A percentile compares a stretch with the other conserved stretches of the same genome.
Conservation (phyloP, 2,329 filamentous ascomycete genomes). For the Rutstroemia sp. region DNA sequence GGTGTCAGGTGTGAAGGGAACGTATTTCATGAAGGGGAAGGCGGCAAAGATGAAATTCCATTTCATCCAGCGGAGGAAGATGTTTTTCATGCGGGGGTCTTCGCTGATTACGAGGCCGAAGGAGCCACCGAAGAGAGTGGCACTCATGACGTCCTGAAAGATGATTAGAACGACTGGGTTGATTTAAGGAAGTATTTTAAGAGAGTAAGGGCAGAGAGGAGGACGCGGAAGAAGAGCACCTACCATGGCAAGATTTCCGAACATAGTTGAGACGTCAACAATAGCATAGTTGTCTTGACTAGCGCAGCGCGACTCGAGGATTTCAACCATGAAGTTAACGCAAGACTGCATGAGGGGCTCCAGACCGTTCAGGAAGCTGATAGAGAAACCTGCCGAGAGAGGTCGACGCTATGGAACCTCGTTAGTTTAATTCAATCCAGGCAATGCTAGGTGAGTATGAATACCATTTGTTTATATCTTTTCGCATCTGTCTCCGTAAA, state of each 20-base stretch:
- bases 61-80: conserved; percentile 11
- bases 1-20: conserved; percentile 11
- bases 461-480: conserved; percentile 16
- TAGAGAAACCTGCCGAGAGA: conserved; percentile 16
- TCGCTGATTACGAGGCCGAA: conserved; percentile 15
- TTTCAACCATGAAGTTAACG: conserved; percentile 10
- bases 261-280: background rate
- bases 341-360: conserved; percentile 16
- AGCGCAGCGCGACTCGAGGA: conserved; percentile 9
- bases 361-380: conserved; percentile 16
- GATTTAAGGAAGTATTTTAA: background rate
- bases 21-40: conserved; percentile 7
- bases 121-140: conserved; percentile 16
- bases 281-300: background rate
- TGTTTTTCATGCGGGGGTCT: conserved; percentile 12
- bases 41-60: conserved; percentile 3
- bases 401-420: conserved; percentile 11
- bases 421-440: background rate
- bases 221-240: background rate
- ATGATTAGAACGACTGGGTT: background rate
- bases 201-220: no score
- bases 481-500: conserved; percentile 15
- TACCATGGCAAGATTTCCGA: background rate
- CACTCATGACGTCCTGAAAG: conserved; percentile 16
- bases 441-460: background rate